Conservation (phyloP, 2,329 filamentous ascomycete genomes). For the Sporothrix inflata region DNA sequence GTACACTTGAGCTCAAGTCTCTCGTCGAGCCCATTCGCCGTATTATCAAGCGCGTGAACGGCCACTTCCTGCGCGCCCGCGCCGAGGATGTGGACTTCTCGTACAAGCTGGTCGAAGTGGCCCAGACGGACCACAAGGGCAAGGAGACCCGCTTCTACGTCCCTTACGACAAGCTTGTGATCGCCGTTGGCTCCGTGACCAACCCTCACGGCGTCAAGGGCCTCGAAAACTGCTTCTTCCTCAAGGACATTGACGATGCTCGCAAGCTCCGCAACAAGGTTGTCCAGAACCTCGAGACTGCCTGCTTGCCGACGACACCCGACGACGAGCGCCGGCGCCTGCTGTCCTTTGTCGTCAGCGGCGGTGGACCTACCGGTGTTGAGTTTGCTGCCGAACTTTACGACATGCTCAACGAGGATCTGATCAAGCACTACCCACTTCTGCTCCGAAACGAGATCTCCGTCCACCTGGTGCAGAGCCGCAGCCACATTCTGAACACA, state of each 20-base stretch:
- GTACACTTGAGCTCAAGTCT: slow-evolving; percentile 87
- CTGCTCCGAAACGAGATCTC: slow-evolving; percentile 97
- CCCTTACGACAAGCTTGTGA: slow-evolving; percentile 93
- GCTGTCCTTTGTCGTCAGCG: slow-evolving; percentile 93
- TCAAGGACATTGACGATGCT: slow-evolving; percentile 94
- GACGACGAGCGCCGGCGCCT: slow-evolving; percentile 86
- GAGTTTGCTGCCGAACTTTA: slow-evolving; percentile 97
- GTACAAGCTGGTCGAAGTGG: slow-evolving; percentile 85
- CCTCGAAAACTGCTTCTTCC: slow-evolving; percentile 88
- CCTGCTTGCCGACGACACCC: slow-evolving; percentile 87
- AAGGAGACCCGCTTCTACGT: slow-evolving; percentile 85
- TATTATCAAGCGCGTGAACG: slow-evolving; percentile 75
- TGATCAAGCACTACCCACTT: slow-evolving; percentile 80
- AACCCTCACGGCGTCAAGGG: slow-evolving; percentile 97
- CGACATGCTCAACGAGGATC: slow-evolving; percentile 93
- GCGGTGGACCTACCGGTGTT: slow-evolving; percentile 93
- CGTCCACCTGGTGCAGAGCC: slow-evolving; percentile 93
- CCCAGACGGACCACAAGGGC: slow-evolving; percentile 71
- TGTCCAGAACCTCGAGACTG: slow-evolving; percentile 84
- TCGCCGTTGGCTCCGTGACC: slow-evolving; percentile 88
- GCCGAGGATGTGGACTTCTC: slow-evolving; percentile 92
- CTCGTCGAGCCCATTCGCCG: slow-evolving; percentile 90
- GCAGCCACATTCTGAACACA: slow-evolving; percentile 94
- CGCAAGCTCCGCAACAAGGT: slow-evolving; percentile 86
- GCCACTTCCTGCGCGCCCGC: slow-evolving; percentile 86